phyloP scores from a whole-genome alignment of 2,329 filamentous ascomycete genomes.

The Calonectria henricotiae region DNA sequence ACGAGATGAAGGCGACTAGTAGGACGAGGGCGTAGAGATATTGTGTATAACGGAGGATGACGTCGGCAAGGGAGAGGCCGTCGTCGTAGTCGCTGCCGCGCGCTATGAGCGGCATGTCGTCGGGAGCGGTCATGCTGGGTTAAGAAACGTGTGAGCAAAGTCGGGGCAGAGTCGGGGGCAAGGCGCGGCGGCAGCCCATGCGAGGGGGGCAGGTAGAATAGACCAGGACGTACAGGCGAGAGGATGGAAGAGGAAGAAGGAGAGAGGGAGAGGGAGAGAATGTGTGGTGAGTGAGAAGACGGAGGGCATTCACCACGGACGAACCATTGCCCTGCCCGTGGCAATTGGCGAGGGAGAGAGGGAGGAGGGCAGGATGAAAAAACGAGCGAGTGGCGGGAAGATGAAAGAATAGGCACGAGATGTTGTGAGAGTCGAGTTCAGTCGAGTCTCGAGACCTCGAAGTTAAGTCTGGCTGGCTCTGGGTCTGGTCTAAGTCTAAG shows the following conservation, averaged over 20 bases:
- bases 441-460: conserved; percentile 49
- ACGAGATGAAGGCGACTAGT: conserved; percentile 67
- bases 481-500: conserved; percentile 50
- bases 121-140: conserved; percentile 57
- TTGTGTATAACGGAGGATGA: conserved; percentile 65
- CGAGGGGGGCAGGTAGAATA: conserved; percentile 23
- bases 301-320: conserved; percentile 56
- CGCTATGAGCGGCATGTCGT: conserved; percentile 54
- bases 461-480: conserved; percentile 50
- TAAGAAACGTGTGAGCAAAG: conserved; percentile 50
- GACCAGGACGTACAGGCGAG: conserved; percentile 29
- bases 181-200: conserved; percentile 42
- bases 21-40: conserved; percentile 70
- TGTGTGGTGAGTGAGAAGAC: conserved; percentile 41
- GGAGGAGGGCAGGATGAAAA: conserved; percentile 38
- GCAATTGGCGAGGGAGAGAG: conserved; percentile 55
- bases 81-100: conserved; percentile 48
- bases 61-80: conserved; percentile 58
- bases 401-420: conserved; percentile 48
- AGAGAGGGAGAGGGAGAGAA: conserved; percentile 41
- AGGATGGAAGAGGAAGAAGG: conserved; percentile 37
- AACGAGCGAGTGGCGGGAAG: conserved; percentile 51
- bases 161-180: conserved; percentile 42
- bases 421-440: conserved; percentile 48
- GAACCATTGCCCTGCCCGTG: conserved; percentile 60